A percentile compares a stretch with the other conserved stretches of the same genome.
These are phyloP conservation scores for Dendrocalamus sinicus DNA, from an alignment of 176 grass and related monocot genomes.

Conservation along the genomic window DNA sequence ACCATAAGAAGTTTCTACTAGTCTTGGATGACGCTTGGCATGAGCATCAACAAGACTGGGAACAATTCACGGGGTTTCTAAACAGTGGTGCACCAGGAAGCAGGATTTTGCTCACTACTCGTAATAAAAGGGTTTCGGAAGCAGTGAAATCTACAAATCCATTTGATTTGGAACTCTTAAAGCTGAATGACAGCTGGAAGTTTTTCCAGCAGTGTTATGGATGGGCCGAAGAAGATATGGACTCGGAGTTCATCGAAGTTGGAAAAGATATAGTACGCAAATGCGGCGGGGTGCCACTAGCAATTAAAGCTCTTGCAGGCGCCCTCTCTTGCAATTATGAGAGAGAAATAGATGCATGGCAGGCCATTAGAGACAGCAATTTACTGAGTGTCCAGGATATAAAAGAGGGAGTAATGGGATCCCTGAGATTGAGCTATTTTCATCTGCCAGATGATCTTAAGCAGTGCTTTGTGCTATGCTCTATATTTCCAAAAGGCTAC, in stretches of 20 bases:
- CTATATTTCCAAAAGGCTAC: slow-evolving; percentile 11
- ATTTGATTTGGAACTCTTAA: background rate
- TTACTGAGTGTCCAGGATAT: background rate
- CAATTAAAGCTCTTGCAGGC: slow-evolving; percentile 22
- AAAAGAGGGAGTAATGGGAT: background rate
- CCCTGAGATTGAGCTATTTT: slow-evolving; percentile 36
- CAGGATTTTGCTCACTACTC: slow-evolving; percentile 48
- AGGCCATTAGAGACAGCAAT: background rate
- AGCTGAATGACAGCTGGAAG: background rate
- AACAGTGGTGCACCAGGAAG: slow-evolving; percentile 1
- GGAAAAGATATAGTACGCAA: slow-evolving; percentile 39
- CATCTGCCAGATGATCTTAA: slow-evolving; percentile 6
- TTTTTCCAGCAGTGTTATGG: slow-evolving; percentile 13
- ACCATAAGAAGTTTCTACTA: background rate
- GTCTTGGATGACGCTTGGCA: slow-evolving; percentile 54
- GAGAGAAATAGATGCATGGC: background rate
- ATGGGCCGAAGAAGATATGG: background rate
- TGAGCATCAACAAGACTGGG: background rate
- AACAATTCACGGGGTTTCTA: background rate
- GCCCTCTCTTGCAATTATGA: background rate
- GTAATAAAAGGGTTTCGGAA: background rate
- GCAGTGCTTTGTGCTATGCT: slow-evolving; percentile 16
- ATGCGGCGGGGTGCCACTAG: slow-evolving; percentile 36
- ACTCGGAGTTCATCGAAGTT: background rate
- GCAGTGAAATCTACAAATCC: background rate